Percentiles rank a stretch among this genome's conserved stretches.
Conservation (phyloP, 2,329 filamentous ascomycete genomes). For the Colletotrichum sp. region DNA sequence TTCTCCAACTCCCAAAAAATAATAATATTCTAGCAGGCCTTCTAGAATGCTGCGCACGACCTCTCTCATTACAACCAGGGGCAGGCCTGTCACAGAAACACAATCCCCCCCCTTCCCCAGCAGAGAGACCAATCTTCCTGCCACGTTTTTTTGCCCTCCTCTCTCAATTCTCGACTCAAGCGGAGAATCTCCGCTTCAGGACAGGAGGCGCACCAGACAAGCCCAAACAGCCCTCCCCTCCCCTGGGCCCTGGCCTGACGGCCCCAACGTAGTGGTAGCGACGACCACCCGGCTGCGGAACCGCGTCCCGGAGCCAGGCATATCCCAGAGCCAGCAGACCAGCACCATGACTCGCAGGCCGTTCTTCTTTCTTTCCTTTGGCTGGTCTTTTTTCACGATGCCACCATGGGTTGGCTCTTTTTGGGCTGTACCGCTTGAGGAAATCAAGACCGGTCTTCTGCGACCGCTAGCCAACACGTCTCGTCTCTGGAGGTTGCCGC, state of each 20-base stretch:
- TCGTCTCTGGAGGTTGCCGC: background rate
- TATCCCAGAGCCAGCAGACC: background rate
- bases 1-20: background rate
- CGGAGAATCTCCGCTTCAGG: conserved; percentile 16
- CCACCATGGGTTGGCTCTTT: background rate
- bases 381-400: background rate
- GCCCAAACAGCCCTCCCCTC: background rate
- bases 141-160: conserved; percentile 9
- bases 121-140: conserved; percentile 10
- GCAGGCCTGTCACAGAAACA: conserved; percentile 16
- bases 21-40: conserved; percentile 7
- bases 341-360: conserved; percentile 12
- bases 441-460: background rate
- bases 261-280: conserved; percentile 19
- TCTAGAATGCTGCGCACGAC: conserved; percentile 19
- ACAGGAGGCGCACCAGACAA: background rate
- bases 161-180: conserved; percentile 1
- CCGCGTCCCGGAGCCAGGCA: conserved; percentile 7
- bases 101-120: background rate
- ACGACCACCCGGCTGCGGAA: conserved; percentile 11
- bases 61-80: conserved; percentile 4
- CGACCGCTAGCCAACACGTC: background rate
- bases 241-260: background rate
- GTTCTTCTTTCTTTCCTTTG: background rate
- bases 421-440: background rate